These are phyloP conservation scores for Cajanus cajan DNA, from an alignment of 306 rosid genomes.

Conservation along the genomic window DNA sequence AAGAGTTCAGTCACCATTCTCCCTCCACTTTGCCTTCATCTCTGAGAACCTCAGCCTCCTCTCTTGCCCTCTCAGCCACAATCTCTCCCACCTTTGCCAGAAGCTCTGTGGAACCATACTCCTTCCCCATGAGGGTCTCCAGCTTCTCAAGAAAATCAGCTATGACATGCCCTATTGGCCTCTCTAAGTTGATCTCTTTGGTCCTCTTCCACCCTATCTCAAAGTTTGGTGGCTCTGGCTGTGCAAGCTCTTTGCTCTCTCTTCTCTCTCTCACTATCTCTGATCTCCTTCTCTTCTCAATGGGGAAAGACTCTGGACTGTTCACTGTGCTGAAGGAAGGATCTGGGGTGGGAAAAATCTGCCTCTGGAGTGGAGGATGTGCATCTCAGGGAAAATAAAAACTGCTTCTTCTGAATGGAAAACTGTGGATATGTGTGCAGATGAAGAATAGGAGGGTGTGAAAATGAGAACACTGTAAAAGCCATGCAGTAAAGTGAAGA, in stretches of 20 bases:
- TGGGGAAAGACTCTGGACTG: slow-evolving; percentile 66
- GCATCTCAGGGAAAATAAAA: slow-evolving; percentile 43
- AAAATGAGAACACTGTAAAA: slow-evolving; percentile 49
- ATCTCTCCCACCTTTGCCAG: slow-evolving; percentile 79
- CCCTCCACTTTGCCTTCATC: slow-evolving; percentile 92
- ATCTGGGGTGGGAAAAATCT: slow-evolving; percentile 48
- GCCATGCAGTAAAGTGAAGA: slow-evolving; percentile 60
- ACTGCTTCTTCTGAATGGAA: slow-evolving; percentile 24
- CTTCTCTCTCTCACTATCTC: slow-evolving; percentile 62
- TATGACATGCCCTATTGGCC: slow-evolving; percentile 73
- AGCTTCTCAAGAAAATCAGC: slow-evolving; percentile 86
- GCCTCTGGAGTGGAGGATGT: slow-evolving; percentile 36
- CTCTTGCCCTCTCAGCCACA: slow-evolving; percentile 88
- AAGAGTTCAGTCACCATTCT: slow-evolving; percentile 81
- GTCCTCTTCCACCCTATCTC: slow-evolving; percentile 96
- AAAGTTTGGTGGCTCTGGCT: slow-evolving; percentile 74
- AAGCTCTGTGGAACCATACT: slow-evolving; percentile 70
- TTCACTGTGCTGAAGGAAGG: slow-evolving; percentile 52
- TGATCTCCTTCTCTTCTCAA: slow-evolving; percentile 77
- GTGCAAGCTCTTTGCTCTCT: slow-evolving; percentile 21
- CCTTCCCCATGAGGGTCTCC: slow-evolving; percentile 70
- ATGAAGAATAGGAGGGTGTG: slow-evolving; percentile 37
- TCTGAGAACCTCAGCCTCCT: slow-evolving; percentile 73
- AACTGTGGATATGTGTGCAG: slow-evolving; percentile 23
- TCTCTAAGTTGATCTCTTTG: slow-evolving; percentile 65